Conservation (phyloP, 805 yeast genomes). For the Cyberlindnera euphorbiiphila region DNA sequence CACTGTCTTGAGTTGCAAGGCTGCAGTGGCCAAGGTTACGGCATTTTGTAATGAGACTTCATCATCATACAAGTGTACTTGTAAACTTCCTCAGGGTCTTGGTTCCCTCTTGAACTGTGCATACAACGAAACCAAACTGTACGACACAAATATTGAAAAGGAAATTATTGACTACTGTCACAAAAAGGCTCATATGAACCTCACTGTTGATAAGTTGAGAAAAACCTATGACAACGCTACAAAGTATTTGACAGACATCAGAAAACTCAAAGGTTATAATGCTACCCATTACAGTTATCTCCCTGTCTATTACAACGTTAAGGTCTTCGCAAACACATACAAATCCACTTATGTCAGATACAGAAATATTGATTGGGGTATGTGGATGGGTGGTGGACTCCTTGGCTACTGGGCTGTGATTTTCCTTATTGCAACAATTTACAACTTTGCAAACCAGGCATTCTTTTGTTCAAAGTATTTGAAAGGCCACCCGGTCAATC, state of each 20-base stretch:
- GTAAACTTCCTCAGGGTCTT: slow-evolving; percentile 28
- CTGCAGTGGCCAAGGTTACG: slow-evolving; percentile 23
- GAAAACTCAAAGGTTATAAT: slow-evolving; percentile 33
- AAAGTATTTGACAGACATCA: slow-evolving; percentile 34
- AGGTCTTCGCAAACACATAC: slow-evolving; percentile 26
- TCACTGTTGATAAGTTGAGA: slow-evolving; percentile 34
- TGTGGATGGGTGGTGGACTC: slow-evolving; percentile 43
- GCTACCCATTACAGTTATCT: slow-evolving; percentile 29
- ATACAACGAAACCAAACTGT: slow-evolving; percentile 14
- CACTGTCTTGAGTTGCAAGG: slow-evolving; percentile 26
- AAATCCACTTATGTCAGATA: slow-evolving; percentile 29
- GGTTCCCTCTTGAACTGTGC: slow-evolving; percentile 32
- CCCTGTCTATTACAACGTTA: slow-evolving; percentile 35
- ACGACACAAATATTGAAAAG: slow-evolving; percentile 18
- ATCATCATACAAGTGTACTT: slow-evolving; percentile 24
- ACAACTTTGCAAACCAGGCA: slow-evolving; percentile 20
- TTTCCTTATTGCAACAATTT: slow-evolving; percentile 37
- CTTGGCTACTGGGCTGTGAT: slow-evolving; percentile 48
- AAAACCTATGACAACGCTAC: slow-evolving; percentile 44
- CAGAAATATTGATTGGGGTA: slow-evolving; percentile 37
- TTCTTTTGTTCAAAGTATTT: slow-evolving; percentile 18
- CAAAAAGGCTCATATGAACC: slow-evolving; percentile 12
- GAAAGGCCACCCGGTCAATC: slow-evolving; percentile 14
- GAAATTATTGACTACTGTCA: slow-evolving; percentile 29
- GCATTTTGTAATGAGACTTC: slow-evolving; percentile 26